These are phyloP conservation scores for Fagopyrum homotropicum DNA, from an alignment of 148 eudicot species.

Conservation along the genomic window DNA sequence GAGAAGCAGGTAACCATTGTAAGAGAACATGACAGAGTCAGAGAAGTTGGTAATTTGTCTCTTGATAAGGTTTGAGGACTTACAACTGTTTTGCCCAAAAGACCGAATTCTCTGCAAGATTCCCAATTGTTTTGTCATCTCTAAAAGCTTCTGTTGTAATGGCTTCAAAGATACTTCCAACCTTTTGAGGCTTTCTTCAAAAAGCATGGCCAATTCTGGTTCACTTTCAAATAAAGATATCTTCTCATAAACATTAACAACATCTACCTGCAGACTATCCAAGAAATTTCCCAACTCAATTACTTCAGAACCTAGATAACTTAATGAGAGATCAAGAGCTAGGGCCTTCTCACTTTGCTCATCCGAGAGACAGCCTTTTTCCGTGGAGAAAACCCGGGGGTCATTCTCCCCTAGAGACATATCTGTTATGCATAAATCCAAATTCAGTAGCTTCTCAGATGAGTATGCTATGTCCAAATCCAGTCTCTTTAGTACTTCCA, in stretches of 20 bases:
- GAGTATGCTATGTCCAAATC: slow-evolving; percentile 57
- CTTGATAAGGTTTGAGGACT: slow-evolving; percentile 20
- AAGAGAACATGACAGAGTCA: neutral
- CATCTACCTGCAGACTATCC: slow-evolving; percentile 32
- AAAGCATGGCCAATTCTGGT: slow-evolving; percentile 27
- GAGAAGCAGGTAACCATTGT: slow-evolving; percentile 15
- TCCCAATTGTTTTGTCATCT: slow-evolving; percentile 51
- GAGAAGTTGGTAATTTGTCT: neutral
- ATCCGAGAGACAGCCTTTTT: slow-evolving; percentile 28
- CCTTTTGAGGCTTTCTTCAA: slow-evolving; percentile 41
- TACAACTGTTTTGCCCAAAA: slow-evolving; percentile 35
- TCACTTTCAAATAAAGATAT: slow-evolving; percentile 30
- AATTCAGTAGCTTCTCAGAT: slow-evolving; percentile 65
- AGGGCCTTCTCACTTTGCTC: slow-evolving; percentile 52
- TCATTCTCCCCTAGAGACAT: slow-evolving; percentile 48
- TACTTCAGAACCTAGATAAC: slow-evolving; percentile 60
- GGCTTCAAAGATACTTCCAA: slow-evolving; percentile 51
- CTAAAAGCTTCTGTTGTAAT: slow-evolving; percentile 46
- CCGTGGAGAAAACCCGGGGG: slow-evolving; percentile 35
- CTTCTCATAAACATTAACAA: slow-evolving; percentile 29
- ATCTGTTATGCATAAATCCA: slow-evolving; percentile 54
- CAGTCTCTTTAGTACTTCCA: slow-evolving; percentile 41
- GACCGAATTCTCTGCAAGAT: slow-evolving; percentile 41
- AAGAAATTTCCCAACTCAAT: slow-evolving; percentile 43
- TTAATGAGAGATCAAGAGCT: slow-evolving; percentile 48